phyloP scores from a whole-genome alignment of 345 rosid species.

The Orychophragmus violaceus region DNA sequence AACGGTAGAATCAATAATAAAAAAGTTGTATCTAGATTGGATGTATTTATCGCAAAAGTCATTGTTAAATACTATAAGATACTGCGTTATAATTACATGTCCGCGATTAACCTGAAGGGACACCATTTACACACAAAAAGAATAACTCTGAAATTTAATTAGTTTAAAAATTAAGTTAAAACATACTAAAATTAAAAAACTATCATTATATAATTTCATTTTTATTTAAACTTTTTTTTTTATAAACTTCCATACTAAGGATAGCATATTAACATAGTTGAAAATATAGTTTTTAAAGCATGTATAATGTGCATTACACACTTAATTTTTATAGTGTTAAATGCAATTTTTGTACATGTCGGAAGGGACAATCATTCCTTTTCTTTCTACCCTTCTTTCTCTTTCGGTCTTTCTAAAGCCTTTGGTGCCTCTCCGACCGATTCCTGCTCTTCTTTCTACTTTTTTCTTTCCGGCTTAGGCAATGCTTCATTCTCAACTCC shows the following conservation, averaged over 20 bases:
- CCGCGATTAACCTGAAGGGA: not conserved
- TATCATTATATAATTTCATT: not conserved
- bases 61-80: constrained; percentile 9
- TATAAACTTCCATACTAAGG: not conserved
- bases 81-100: constrained; percentile 6
- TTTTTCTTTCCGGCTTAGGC: too few species aligned
- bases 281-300: too few species aligned
- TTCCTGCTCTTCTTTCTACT: too few species aligned
- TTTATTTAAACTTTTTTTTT: not conserved
- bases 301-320: too few species aligned
- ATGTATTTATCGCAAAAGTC: constrained; percentile 14
- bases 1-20: not conserved
- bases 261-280: not conserved
- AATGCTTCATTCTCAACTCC: too few species aligned
- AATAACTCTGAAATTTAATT: not conserved
- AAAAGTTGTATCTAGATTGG: constrained; percentile 8
- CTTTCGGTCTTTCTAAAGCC: too few species aligned
- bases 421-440: too few species aligned
- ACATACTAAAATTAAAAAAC: not conserved
- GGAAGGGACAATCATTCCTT: too few species aligned
- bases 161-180: not conserved
- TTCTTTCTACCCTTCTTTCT: too few species aligned
- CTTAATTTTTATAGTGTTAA: too few species aligned
- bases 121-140: not conserved
- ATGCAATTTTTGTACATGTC: too few species aligned